Base-by-base conservation (phyloP, 371 early-diverging fungal species). In the Apophysomyces elegans region DNA sequence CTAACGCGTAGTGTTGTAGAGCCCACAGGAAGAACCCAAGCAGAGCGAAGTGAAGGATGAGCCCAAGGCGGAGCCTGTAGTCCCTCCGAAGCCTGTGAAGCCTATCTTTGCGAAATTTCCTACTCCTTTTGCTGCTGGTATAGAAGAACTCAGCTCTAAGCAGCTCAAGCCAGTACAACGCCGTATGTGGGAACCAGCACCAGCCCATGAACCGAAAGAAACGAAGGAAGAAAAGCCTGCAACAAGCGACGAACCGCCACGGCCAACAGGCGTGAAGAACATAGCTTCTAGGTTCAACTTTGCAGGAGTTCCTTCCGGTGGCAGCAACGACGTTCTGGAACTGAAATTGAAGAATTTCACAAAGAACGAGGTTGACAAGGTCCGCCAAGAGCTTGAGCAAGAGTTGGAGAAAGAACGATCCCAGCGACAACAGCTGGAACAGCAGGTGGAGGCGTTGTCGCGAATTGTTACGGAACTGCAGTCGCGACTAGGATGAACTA, bases 31-130 rank as follows among this genome's bases (percentile, higher is more conserved):
- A 59, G 67, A 74, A 43, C 18, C 54, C 14, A 50, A 70, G 21
- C 26, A 26, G 2, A 26, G 26, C 26, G 54, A 65, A 39, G 65
- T 69, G 14, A 37, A 65, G 13, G 70, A 62, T 62, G 47, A 38
- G 26, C 26, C 26, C 26, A n/a, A 58, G 61, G 12, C 69, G 75
- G 44, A 69, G 68, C 14, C 76, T 26, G 26, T 26, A 2, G 26
- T 75, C 43, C 87, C 87, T 21, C 78, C 85, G 35, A 87, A 87
- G 65, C 88, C 88, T 0, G 66, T 84, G 36, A 87, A 87, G 56
- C 88, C 88, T n/a, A 85, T 87, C 45, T 87, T 87, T 72, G 78
- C 80, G 44, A 87, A 87, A 65, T 87, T 86, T 71, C 85, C 88
- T 37, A 87, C 88, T 4, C 88, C 88, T 2, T 86, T 87, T 78